phyloP scores from a whole-genome alignment of 1,284 basidiomycete species.

The Austroboletus novae-zelandiae region DNA sequence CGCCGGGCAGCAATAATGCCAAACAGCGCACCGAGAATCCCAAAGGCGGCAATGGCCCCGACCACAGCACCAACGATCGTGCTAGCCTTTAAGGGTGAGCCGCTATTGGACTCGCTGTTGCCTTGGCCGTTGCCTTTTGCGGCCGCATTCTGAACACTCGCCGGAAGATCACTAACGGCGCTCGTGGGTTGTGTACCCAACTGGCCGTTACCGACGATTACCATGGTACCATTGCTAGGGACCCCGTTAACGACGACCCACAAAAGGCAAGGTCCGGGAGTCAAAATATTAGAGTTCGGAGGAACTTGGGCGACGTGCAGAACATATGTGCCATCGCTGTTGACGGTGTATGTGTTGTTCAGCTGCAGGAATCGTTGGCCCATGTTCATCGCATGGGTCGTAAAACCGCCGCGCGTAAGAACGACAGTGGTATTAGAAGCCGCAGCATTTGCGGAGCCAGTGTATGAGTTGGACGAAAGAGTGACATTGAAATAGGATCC shows the following conservation, averaged over 20 bases:
- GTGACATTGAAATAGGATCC: slow-evolving; percentile 74
- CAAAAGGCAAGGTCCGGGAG: slow-evolving; percentile 81
- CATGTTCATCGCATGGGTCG: slow-evolving; percentile 96
- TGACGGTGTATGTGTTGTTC: slow-evolving; percentile 80
- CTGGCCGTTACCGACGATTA: slow-evolving; percentile 77
- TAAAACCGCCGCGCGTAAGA: slow-evolving; percentile 86
- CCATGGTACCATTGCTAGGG: slow-evolving; percentile 72
- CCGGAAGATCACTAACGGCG: slow-evolving; percentile 51
- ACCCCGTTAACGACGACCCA: slow-evolving; percentile 83
- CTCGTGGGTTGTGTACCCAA: slow-evolving; percentile 64
- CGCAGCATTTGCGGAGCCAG: slow-evolving; percentile 66
- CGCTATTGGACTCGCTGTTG: slow-evolving; percentile 2
- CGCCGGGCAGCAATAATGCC: slow-evolving; percentile 48
- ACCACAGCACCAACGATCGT: slow-evolving; percentile 50
- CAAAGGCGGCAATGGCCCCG: slow-evolving; percentile 49
- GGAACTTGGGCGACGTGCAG: slow-evolving; percentile 80
- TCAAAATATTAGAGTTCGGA: slow-evolving; percentile 81
- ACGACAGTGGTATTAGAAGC: slow-evolving; percentile 79
- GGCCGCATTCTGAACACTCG: slow-evolving; percentile 16
- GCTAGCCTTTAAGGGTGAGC: slow-evolving; percentile 36
- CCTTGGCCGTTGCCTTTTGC: slow-evolving; percentile 20
- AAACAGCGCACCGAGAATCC: slow-evolving; percentile 46
- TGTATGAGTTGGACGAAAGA: slow-evolving; percentile 59
- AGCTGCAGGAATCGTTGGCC: slow-evolving; percentile 78
- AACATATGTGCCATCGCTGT: slow-evolving; percentile 67